These are phyloP conservation scores for Lagenidium giganteum DNA, from an alignment of 352 stramenopile species.

Conservation along the genomic window DNA sequence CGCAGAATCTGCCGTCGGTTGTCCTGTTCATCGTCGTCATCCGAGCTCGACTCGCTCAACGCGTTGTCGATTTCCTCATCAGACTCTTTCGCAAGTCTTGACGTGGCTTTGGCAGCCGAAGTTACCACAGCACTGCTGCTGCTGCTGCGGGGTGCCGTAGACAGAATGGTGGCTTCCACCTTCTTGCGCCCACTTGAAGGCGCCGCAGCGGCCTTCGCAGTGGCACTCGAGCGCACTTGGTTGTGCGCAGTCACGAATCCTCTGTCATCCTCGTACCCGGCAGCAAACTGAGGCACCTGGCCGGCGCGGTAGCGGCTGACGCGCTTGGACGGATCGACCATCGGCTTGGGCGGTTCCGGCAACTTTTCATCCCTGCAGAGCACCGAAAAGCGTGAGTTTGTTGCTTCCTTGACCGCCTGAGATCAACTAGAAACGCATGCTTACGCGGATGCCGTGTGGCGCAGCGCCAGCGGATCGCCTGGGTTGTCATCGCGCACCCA, in stretches of 20 bases:
- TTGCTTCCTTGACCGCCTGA: no score
- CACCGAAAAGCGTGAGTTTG: no score
- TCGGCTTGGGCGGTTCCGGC: conserved; percentile 64
- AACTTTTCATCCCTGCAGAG: no score
- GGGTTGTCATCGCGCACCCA: conserved; percentile 78
- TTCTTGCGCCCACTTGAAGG: conserved; percentile 26
- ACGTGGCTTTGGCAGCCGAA: neutral
- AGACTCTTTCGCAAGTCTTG: no score
- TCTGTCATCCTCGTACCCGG: conserved; percentile 70
- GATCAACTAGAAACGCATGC: no score
- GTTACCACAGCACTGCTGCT: conserved; percentile 1
- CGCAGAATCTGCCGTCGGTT: conserved; percentile 52
- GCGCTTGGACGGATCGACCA: conserved; percentile 76
- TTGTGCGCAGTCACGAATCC: conserved; percentile 72
- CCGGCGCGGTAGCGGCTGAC: conserved; percentile 79
- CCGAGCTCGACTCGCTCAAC: conserved; percentile 71
- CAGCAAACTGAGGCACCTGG: conserved; percentile 71
- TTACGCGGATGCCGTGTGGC: conserved; percentile 66
- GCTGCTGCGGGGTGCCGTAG: conserved; percentile 10
- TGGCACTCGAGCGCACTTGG: conserved; percentile 36
- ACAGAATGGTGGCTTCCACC: conserved; percentile 56
- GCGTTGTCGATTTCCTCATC: conserved; percentile 35
- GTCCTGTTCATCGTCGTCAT: conserved; percentile 69
- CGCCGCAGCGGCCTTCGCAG: conserved; percentile 12
- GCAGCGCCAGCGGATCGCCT: conserved; percentile 72